These are phyloP conservation scores for Loxodes magnus DNA, from an alignment of 73 alveolate species.

Conservation along the genomic window DNA sequence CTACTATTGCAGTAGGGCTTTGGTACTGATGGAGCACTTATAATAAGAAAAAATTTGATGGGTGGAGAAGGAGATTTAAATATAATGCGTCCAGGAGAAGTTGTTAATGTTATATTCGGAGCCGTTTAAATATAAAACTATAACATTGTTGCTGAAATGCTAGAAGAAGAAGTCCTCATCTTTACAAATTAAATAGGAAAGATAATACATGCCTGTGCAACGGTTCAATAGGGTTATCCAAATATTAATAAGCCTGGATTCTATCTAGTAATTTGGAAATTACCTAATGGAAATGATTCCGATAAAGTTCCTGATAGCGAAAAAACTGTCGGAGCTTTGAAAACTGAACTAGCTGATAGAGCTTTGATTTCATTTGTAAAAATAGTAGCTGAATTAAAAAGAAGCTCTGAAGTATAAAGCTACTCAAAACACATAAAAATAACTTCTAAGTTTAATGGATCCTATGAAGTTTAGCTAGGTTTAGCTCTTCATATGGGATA, in stretches of 20 bases:
- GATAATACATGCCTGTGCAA: slow-evolving; percentile 2
- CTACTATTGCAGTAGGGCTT: slow-evolving; percentile 46
- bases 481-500: slow-evolving; percentile 86
- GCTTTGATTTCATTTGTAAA: slow-evolving; percentile 44
- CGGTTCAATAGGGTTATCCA: background rate
- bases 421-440: slow-evolving; percentile 38
- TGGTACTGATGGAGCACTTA: slow-evolving; percentile 52
- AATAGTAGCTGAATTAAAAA: slow-evolving; percentile 42
- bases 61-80: slow-evolving; percentile 16
- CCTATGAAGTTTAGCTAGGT: slow-evolving; percentile 42
- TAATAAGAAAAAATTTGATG: slow-evolving; percentile 22
- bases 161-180: background rate
- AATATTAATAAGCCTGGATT: background rate
- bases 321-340: slow-evolving; percentile 1
- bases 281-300: slow-evolving; percentile 1
- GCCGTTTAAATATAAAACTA: background rate
- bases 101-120: background rate
- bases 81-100: slow-evolving; percentile 11
- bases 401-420: slow-evolving; percentile 33
- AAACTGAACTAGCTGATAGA: slow-evolving; percentile 63
- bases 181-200: slow-evolving; percentile 1
- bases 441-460: slow-evolving; percentile 15
- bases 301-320: slow-evolving; percentile 4
- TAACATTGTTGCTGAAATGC: background rate
- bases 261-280: slow-evolving; percentile 1